Evolutionary conservation across 805 yeast species (phyloP).

Genomic region (Helenozyma baotianmanensis): DNA sequence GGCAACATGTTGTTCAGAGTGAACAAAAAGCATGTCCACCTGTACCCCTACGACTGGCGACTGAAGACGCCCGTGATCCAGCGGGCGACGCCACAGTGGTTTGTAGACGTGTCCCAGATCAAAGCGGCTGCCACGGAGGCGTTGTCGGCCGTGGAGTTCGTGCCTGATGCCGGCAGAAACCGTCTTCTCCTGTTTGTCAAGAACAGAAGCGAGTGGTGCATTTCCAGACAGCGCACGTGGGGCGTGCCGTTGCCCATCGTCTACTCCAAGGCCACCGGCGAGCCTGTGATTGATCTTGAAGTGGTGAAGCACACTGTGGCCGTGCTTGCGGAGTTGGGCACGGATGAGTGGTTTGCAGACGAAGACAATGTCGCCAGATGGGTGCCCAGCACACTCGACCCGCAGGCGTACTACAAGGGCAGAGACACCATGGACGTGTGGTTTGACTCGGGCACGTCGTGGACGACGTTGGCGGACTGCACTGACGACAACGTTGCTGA

Average conservation of each 20-base stretch:
- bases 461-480: slow-evolving; percentile 58
- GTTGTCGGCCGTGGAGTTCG: slow-evolving; percentile 59
- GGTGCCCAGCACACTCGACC: slow-evolving; percentile 60
- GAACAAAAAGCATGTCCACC: slow-evolving; percentile 58
- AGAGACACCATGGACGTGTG: slow-evolving; percentile 97
- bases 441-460: slow-evolving; percentile 96
- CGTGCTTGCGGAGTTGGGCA: slow-evolving; percentile 55
- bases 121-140: slow-evolving; percentile 59
- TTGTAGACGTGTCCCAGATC: slow-evolving; percentile 75
- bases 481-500: slow-evolving; percentile 46
- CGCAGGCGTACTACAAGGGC: slow-evolving; percentile 53
- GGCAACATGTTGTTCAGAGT: slow-evolving; percentile 44
- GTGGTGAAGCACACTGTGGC: slow-evolving; percentile 54
- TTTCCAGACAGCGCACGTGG: slow-evolving; percentile 94
- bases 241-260: slow-evolving; percentile 96
- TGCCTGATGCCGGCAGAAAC: slow-evolving; percentile 68
- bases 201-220: slow-evolving; percentile 93
- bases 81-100: slow-evolving; percentile 96
- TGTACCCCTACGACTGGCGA: slow-evolving; percentile 97
- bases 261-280: slow-evolving; percentile 53
- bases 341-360: slow-evolving; percentile 73
- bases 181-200: slow-evolving; percentile 69
- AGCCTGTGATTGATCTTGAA: slow-evolving; percentile 54
- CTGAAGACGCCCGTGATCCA: slow-evolving; percentile 93
- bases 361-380: slow-evolving; percentile 56